Percentiles rank a stretch among this genome's conserved stretches.
Conservation (phyloP, 2,329 filamentous ascomycete genomes). For the Diplodia mutila region DNA sequence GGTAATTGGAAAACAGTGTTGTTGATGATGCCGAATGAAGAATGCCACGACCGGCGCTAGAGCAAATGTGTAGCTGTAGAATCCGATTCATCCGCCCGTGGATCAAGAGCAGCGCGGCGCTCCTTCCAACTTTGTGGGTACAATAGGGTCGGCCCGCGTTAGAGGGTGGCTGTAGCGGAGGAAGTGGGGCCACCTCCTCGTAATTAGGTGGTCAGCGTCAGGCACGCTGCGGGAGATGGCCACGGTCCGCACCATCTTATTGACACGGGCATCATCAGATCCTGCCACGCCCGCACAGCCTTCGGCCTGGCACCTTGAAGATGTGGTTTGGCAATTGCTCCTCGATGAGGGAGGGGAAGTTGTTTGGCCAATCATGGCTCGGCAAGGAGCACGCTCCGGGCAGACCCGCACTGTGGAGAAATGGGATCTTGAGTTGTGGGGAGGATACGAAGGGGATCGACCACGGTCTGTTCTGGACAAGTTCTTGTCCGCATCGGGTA, state of each 20-base stretch:
- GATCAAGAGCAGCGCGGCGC: not conserved
- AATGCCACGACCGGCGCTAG: not conserved
- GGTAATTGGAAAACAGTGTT: not conserved
- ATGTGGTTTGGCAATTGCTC: too few species aligned
- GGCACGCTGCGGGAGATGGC: slow-evolving; percentile 2
- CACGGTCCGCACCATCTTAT: not conserved
- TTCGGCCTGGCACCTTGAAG: not conserved
- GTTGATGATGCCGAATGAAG: not conserved
- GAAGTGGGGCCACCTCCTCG: slow-evolving; percentile 9
- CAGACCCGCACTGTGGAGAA: not conserved
- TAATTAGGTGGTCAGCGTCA: not conserved
- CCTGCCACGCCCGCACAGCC: too few species aligned
- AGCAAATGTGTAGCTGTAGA: not conserved
- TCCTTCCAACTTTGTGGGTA: too few species aligned
- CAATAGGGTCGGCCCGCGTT: slow-evolving; percentile 5
- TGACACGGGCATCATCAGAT: not conserved
- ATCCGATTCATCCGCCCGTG: not conserved
- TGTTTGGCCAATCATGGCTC: not conserved
- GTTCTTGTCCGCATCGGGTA: not conserved
- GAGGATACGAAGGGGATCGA: slow-evolving; percentile 1
- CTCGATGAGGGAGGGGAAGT: too few species aligned
- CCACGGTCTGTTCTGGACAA: not conserved
- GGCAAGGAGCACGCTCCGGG: not conserved
- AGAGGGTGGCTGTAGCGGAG: not conserved
- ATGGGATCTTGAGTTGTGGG: not conserved